Conservation (phyloP, 306 rosid species). For the Dryas alaskensis region DNA sequence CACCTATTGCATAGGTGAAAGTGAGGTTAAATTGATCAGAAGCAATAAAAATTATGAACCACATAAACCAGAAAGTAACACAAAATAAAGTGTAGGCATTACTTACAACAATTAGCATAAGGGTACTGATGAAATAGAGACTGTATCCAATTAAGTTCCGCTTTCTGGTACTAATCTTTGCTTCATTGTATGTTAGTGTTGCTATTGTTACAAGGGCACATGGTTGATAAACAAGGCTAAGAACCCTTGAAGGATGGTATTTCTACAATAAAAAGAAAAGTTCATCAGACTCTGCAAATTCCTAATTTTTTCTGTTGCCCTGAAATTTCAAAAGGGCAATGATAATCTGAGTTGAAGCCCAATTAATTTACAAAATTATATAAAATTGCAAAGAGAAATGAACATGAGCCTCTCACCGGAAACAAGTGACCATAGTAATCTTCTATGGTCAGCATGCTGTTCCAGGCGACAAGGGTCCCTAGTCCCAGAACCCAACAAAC, state of each 20-base stretch:
- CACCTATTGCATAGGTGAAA: constrained; percentile 39
- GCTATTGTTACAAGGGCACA: constrained; percentile 54
- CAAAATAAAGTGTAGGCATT: constrained; percentile 3
- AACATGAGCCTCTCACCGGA: constrained; percentile 41
- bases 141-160: constrained; percentile 62
- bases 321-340: not conserved
- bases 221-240: constrained; percentile 74
- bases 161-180: constrained; percentile 61
- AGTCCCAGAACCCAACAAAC: constrained; percentile 83
- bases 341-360: not conserved
- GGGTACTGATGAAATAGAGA: constrained; percentile 50
- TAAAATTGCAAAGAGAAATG: too few relatives aligned
- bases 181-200: constrained; percentile 55
- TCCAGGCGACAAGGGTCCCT: constrained; percentile 82
- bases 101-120: constrained; percentile 70
- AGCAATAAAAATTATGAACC: too few relatives aligned
- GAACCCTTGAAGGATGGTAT: constrained; percentile 85
- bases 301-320: too few relatives aligned
- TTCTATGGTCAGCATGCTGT: constrained; percentile 63
- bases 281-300: not conserved
- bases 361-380: not conserved
- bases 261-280: constrained; percentile 33
- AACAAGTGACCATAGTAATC: constrained; percentile 76
- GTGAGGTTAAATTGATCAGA: constrained; percentile 5
- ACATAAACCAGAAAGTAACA: not conserved